Evolutionary conservation across 1,139 yeast species (phyloP), one percentile per base, ranked within the genome.

Genomic region (Zygosaccharomyces sapae): DNA sequence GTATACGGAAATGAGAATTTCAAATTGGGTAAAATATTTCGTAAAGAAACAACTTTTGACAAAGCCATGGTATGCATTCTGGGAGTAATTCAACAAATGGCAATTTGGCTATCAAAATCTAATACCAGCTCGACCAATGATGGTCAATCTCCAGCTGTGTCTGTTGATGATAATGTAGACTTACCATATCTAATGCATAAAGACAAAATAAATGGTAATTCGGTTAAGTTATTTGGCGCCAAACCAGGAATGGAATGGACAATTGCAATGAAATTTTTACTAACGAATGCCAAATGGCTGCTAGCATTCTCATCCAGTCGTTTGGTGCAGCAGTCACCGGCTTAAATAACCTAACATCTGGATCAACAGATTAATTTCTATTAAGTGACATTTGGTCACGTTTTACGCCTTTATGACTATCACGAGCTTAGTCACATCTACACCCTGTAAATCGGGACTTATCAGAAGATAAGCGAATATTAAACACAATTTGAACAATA

Each of bases 191-290:
- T 62, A n/a, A 78, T 79, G 58, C 56, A 68, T 3, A 74, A 75
- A 22, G 96, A 86, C 54, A 74, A 76, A 45, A 84, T 92, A 42
- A 96, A 95, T 1, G 90, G 87, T 0, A 77, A 80, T 50, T 80
- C 88, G 49, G 84, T 92, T 12, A 71, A 83, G 45, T 76, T 88
- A 1, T 80, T 88, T 2, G 77, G 87, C 8, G 71, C 74, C 47
- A 68, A 76, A 1, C 76, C 83, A 1, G 84, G 83, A 60, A 79
- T 81, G 38, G 88, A 85, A 52, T 92, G 98, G 98, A 88, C 97
- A 0, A 79, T 81, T 31, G 90, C 96, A 1, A 90, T 96, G 67
- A 84, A 86, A 60, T 84, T 81, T 59, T 71, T 90, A 13, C 70
- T 92, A 43, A 86, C 94, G 1, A 80, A 90, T 46, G 55, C 62